Percentiles rank a stretch among this genome's conserved stretches.
These are phyloP conservation scores for Asterochloris erici DNA, from an alignment of 139 green algal genomes.

Conservation along the genomic window DNA sequence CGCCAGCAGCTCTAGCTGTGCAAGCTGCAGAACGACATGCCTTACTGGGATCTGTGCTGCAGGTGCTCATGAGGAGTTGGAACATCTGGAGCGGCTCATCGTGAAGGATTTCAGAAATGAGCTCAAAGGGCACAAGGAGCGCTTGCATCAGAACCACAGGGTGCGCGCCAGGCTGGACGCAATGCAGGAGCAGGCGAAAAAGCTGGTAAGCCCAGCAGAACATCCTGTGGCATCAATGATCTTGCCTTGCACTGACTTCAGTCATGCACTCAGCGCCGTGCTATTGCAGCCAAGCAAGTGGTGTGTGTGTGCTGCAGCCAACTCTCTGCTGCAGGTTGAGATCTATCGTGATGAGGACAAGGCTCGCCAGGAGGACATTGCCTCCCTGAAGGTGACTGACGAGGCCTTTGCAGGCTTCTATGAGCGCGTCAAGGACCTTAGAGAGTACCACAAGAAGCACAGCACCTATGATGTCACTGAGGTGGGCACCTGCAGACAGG, in stretches of 20 bases:
- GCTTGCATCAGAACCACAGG: slow-evolving; percentile 73
- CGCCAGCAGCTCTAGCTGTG: neutral
- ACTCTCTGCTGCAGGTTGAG: neutral
- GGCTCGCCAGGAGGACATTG: slow-evolving; percentile 86
- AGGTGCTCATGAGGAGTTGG: slow-evolving; percentile 90
- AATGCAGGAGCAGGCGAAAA: slow-evolving; percentile 61
- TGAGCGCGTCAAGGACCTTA: slow-evolving; percentile 86
- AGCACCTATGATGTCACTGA: slow-evolving; percentile 71
- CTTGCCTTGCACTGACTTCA: neutral
- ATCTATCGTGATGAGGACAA: slow-evolving; percentile 90
- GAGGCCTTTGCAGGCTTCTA: slow-evolving; percentile 56
- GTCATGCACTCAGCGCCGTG: neutral
- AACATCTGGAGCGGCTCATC: slow-evolving; percentile 82
- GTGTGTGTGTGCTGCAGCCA: neutral
- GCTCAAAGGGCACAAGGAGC: slow-evolving; percentile 69
- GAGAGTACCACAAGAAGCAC: slow-evolving; percentile 75
- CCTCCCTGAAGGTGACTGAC: slow-evolving; percentile 56
- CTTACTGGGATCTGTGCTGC: neutral
- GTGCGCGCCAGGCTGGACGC: slow-evolving; percentile 79
- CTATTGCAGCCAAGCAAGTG: neutral
- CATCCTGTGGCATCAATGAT: neutral
- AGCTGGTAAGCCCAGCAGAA: slow-evolving; percentile 65
- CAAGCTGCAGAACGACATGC: neutral
- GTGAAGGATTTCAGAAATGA: slow-evolving; percentile 82
- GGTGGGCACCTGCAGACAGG: slow-evolving; percentile 22